Conservation (phyloP, 176 grass and related monocot genomes). For the Pontederia paniculata region DNA sequence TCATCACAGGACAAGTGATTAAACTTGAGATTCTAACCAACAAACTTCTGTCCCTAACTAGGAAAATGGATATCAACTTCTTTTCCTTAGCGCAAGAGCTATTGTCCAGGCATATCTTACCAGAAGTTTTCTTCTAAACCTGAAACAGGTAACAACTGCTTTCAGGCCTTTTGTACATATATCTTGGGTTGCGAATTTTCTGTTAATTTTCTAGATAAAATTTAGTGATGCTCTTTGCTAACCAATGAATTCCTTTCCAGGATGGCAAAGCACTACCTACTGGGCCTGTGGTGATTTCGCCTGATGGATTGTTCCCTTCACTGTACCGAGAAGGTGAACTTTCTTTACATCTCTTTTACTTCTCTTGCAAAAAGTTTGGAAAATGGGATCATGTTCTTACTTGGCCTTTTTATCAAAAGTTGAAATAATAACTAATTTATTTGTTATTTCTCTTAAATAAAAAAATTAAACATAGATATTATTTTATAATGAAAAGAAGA, state of each 20-base stretch:
- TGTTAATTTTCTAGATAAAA: slow-evolving; percentile 2
- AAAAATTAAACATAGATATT: too few species aligned
- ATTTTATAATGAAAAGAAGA: too few species aligned
- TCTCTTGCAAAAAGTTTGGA: neutral
- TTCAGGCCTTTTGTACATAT: neutral
- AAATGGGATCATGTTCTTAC: too few species aligned
- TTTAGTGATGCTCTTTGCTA: neutral
- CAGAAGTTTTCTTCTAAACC: slow-evolving; percentile 91
- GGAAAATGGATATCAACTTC: slow-evolving; percentile 98
- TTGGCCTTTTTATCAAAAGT: neutral
- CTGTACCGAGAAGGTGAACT: slow-evolving; percentile 83
- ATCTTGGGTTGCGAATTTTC: too few species aligned
- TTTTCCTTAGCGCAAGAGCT: slow-evolving; percentile 97
- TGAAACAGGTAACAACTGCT: slow-evolving; percentile 66
- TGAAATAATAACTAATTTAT: neutral
- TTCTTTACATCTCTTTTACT: slow-evolving; percentile 5
- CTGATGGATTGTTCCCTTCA: slow-evolving; percentile 95
- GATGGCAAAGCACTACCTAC: slow-evolving; percentile 95
- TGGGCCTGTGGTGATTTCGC: slow-evolving; percentile 95
- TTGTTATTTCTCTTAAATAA: too few species aligned
- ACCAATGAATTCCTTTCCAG: slow-evolving; percentile 34
- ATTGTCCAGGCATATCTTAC: slow-evolving; percentile 98
- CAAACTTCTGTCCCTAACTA: slow-evolving; percentile 27
- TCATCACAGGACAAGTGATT: neutral
- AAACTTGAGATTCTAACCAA: neutral